Percentiles rank a stretch among this genome's conserved stretches.
phyloP scores from a whole-genome alignment of 768 basidiomycete genomes.

The Pulveroboletus sp. region DNA sequence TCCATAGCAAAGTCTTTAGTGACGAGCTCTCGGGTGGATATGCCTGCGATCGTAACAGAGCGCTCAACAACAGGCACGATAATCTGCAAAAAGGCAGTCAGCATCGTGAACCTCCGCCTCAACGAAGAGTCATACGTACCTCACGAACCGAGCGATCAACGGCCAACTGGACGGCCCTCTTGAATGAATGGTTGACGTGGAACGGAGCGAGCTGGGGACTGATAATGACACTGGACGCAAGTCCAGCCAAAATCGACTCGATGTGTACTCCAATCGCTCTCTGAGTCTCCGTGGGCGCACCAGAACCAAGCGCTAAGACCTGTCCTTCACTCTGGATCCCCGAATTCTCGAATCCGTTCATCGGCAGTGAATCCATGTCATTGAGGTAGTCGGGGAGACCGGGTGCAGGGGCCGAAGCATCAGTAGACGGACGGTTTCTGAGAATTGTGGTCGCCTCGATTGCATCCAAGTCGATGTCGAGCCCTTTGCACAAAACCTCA shows the following conservation, averaged over 20 bases:
- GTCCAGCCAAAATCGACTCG: slow-evolving; percentile 68
- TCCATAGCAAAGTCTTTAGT: slow-evolving; percentile 96
- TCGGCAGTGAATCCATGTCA: slow-evolving; percentile 76
- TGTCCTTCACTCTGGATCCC: slow-evolving; percentile 52
- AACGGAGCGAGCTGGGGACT: slow-evolving; percentile 71
- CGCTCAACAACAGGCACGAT: slow-evolving; percentile 97
- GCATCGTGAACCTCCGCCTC: background rate
- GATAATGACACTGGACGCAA: slow-evolving; percentile 73
- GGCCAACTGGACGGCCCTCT: slow-evolving; percentile 84
- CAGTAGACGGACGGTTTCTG: slow-evolving; percentile 68
- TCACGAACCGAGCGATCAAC: slow-evolving; percentile 95
- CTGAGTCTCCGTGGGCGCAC: slow-evolving; percentile 60
- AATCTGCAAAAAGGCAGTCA: slow-evolving; percentile 48
- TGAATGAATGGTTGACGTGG: slow-evolving; percentile 77
- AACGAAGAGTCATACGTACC: slow-evolving; percentile 38
- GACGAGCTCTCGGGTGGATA: slow-evolving; percentile 93
- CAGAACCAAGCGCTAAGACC: slow-evolving; percentile 56
- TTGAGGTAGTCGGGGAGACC: slow-evolving; percentile 73
- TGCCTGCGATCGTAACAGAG: slow-evolving; percentile 96
- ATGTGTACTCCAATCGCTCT: slow-evolving; percentile 72
- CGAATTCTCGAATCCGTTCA: slow-evolving; percentile 62
- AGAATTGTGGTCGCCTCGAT: slow-evolving; percentile 83
- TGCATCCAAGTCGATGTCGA: slow-evolving; percentile 81
- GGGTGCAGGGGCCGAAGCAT: slow-evolving; percentile 45
- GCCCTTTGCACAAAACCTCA: slow-evolving; percentile 89